Conservation (phyloP, 352 stramenopile genomes). For the Globisporangium cylindrosporum region DNA sequence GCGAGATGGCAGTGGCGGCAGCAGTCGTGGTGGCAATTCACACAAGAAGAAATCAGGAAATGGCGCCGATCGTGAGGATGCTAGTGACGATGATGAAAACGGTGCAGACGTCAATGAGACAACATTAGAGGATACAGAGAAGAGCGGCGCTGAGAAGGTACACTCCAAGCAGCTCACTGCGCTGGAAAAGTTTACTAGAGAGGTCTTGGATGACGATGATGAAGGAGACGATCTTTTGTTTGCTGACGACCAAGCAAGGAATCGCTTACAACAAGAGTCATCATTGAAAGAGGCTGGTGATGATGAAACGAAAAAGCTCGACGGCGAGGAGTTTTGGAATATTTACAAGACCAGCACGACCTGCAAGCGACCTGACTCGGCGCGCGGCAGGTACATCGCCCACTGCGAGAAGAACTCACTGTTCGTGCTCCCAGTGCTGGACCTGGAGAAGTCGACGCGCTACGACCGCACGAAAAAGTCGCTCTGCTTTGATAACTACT, state of each 20-base stretch:
- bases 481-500: constrained; percentile 73
- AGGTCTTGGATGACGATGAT: constrained; percentile 34
- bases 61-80: neutral
- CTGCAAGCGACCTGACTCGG: constrained; percentile 41
- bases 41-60: neutral
- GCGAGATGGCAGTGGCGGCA: constrained; percentile 12
- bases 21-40: neutral
- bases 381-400: constrained; percentile 57
- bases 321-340: constrained; percentile 46
- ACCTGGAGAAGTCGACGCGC: constrained; percentile 42
- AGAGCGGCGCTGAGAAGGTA: neutral
- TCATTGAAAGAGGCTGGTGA: neutral
- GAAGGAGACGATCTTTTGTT: constrained; percentile 11
- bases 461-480: constrained; percentile 41
- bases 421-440: constrained; percentile 63
- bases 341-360: constrained; percentile 50
- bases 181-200: constrained; percentile 36
- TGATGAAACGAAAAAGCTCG: neutral
- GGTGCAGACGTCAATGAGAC: neutral
- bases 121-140: constrained; percentile 4
- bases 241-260: neutral
- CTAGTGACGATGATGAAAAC: constrained; percentile 8
- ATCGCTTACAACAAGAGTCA: neutral
- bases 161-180: neutral
- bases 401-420: constrained; percentile 55